phyloP scores from a whole-genome alignment of 768 basidiomycete species.

The Hortiboletus campestris region DNA sequence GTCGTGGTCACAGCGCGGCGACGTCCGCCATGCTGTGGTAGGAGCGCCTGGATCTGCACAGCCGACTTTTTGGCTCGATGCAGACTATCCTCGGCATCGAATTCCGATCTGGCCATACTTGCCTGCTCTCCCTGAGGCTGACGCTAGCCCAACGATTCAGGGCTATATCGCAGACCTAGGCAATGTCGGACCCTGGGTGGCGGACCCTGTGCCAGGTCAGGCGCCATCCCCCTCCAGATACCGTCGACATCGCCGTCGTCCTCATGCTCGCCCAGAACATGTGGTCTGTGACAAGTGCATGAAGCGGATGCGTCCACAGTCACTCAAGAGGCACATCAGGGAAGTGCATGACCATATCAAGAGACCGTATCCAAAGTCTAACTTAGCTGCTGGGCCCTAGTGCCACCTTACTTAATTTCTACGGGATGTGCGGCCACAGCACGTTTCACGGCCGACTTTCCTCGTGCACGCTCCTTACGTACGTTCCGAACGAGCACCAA shows the following conservation, averaged over 20 bases:
- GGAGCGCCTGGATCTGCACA: conserved; percentile 2
- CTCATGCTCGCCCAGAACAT: neutral
- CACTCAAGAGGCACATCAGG: conserved; percentile 15
- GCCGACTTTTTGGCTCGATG: neutral
- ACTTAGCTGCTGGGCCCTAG: neutral
- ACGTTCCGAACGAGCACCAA: neutral
- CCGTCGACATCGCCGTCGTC: neutral
- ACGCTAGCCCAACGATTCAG: neutral
- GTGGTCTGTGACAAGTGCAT: conserved; percentile 8
- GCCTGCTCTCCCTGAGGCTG: neutral
- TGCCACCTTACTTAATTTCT: neutral
- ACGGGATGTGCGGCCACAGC: conserved; percentile 5
- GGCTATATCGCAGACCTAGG: neutral
- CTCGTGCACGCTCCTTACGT: neutral
- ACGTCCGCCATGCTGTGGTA: conserved; percentile 24
- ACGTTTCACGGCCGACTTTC: neutral
- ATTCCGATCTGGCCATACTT: neutral
- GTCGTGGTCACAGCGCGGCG: neutral
- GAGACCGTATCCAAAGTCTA: conserved; percentile 6
- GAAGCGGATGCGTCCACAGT: conserved; percentile 16
- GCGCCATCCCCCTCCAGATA: neutral
- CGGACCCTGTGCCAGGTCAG: conserved; percentile 5
- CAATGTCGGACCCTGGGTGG: neutral
- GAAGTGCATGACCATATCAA: conserved; percentile 22
- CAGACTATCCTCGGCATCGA: neutral